Conservation (phyloP, 2,329 filamentous ascomycete genomes). For the Tolypocladium tundrense region DNA sequence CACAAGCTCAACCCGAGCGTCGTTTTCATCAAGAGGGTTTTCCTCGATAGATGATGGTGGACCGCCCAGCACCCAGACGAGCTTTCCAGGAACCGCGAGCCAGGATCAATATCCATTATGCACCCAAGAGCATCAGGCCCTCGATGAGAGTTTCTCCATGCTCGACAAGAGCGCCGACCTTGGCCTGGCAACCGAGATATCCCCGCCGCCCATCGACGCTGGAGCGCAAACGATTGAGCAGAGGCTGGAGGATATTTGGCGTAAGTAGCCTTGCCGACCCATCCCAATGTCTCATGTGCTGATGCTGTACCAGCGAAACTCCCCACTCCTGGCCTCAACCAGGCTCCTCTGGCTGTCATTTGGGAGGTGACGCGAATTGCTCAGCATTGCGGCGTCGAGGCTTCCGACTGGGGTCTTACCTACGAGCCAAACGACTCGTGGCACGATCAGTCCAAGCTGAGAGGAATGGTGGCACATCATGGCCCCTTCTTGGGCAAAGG, state of each 20-base stretch:
- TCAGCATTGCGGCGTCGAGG: conserved; percentile 31
- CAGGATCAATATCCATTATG: conserved; percentile 2
- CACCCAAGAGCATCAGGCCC: conserved; percentile 2
- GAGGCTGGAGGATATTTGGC: conserved; percentile 26
- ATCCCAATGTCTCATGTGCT: background rate
- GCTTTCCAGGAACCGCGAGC: conserved; percentile 7
- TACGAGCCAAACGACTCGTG: conserved; percentile 27
- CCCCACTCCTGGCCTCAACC: conserved; percentile 24
- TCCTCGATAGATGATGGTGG: conserved; percentile 8
- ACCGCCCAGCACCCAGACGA: conserved; percentile 21
- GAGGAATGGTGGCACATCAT: conserved; percentile 27
- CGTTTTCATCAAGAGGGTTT: conserved; percentile 2
- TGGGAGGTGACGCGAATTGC: conserved; percentile 44
- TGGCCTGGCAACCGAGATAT: too few species aligned
- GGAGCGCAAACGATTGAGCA: conserved; percentile 7
- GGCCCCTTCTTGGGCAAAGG: conserved; percentile 29
- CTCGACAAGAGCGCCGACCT: background rate
- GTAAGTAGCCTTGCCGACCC: conserved; percentile 16
- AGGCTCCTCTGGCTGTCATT: conserved; percentile 35
- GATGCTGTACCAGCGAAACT: conserved; percentile 21
- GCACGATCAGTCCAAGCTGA: conserved; percentile 33
- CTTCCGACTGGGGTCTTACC: conserved; percentile 20
- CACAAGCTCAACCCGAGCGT: background rate
- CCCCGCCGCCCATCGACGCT: background rate
- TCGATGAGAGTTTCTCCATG: conserved; percentile 6